These are phyloP conservation scores for Wickerhamiella azyma DNA, from an alignment of 805 yeast genomes.

Conservation along the genomic window DNA sequence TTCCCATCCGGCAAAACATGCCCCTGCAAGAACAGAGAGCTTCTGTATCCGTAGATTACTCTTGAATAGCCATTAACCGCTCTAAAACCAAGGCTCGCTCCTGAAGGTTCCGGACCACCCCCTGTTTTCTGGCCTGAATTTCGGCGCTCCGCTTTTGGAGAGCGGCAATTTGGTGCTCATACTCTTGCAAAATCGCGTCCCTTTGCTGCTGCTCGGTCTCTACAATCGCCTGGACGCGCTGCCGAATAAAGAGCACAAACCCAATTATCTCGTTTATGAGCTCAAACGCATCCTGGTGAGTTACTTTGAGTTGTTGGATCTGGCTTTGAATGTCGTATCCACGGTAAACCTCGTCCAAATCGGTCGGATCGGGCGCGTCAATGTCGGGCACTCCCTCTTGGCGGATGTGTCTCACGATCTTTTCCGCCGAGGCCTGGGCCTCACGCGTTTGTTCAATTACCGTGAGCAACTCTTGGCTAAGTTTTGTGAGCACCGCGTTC, in stretches of 20 bases:
- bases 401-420: conserved; percentile 18
- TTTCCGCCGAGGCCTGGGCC: conserved; percentile 14
- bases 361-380: not conserved
- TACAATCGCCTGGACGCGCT: conserved; percentile 10
- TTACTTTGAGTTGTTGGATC: conserved; percentile 14
- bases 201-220: conserved; percentile 2
- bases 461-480: conserved; percentile 21
- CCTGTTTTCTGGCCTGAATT: conserved; percentile 1
- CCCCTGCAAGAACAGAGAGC: conserved; percentile 61
- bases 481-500: conserved; percentile 14
- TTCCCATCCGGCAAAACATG: conserved; percentile 45
- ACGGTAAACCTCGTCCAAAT: not conserved
- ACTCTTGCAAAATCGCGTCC: conserved; percentile 9
- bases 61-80: not conserved
- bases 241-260: conserved; percentile 11
- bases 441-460: conserved; percentile 18
- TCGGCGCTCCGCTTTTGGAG: conserved; percentile 10
- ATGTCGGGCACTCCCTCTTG: conserved; percentile 5
- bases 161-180: conserved; percentile 10
- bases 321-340: conserved; percentile 13
- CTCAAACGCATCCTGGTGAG: conserved; percentile 16
- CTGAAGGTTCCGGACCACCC: not conserved
- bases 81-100: not conserved
- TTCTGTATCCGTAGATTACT: conserved; percentile 12
- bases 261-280: conserved; percentile 12